Evolutionary conservation across 148 eudicot genomes (phyloP), one percentile per base, ranked within the genome.

Genomic region (Chenopodium suecicum): DNA sequence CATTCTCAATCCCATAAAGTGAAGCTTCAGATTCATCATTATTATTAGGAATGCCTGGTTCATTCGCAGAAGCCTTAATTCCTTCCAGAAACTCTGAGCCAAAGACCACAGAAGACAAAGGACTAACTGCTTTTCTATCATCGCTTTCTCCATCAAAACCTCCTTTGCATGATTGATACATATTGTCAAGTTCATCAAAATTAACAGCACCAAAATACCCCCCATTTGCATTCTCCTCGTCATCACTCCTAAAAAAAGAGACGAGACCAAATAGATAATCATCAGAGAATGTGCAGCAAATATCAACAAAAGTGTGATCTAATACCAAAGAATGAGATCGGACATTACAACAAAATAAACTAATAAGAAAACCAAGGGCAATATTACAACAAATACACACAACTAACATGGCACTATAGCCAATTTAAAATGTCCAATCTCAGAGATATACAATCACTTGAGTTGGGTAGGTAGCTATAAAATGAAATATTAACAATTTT

Each of bases 11-110:
- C 71, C 79, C 90, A 87, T 88, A 90, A 12, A 88, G 67, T 54
- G 95, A 94, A 54, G 91, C 85, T 80, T 91, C 97, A 83, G 84
- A 81, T 83, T 89, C 98, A 75, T 89, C 91, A 78, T 80, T 83
- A 81, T 47, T 86, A 80, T 80, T 92, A 67, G 72, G 90, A 60
- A 80, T 85, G 16, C 80, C 82, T 25, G 82, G 87, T 83, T 86
- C 92, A 81, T 75, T 79, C 25, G 31, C 88, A 66, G 85, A 84
- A 84, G 84, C 84, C 83, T 88, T 88, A 50, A 74, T 46, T 76
- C 78, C 91, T 82, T 83, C 91, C 54, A 83, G 84, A 79, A 68
- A 85, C 46, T 84, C 89, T 32, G 92, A 78, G 79, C 86, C 85
- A 71, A 83, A 89, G 81, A 83, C 86, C 67, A 80, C 82, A 12